Conservation (phyloP, 192 early-diverging fungal species). For the Linnemannia exigua region DNA sequence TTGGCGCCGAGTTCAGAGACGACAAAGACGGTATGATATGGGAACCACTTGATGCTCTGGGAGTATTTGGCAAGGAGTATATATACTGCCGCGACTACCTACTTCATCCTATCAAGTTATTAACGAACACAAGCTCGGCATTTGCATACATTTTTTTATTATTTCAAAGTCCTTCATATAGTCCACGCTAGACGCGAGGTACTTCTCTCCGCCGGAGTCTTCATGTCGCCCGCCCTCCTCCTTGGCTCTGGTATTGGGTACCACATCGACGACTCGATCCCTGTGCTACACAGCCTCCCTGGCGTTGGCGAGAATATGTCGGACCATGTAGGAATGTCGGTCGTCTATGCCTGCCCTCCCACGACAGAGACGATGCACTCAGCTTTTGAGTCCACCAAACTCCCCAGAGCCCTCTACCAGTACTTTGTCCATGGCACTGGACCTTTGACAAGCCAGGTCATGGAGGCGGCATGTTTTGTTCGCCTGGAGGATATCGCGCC, state of each 20-base stretch:
- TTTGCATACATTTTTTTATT: not conserved
- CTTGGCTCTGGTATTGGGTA: conserved; percentile 57
- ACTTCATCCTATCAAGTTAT: not conserved
- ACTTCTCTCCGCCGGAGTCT: conserved; percentile 54
- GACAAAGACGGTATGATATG: conserved; percentile 9
- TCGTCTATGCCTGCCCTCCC: conserved; percentile 14
- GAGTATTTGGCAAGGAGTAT: not conserved
- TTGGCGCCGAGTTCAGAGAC: conserved; percentile 32
- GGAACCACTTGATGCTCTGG: not conserved
- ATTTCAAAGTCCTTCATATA: conserved; percentile 14
- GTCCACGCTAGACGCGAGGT: conserved; percentile 42
- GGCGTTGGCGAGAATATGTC: conserved; percentile 57
- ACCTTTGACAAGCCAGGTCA: not conserved
- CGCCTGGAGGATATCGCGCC: conserved; percentile 30
- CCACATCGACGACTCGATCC: conserved; percentile 18
- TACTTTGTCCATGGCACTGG: conserved; percentile 20
- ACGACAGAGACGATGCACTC: not conserved
- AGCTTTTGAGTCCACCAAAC: not conserved
- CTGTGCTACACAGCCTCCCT: conserved; percentile 29
- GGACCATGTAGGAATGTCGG: conserved; percentile 38
- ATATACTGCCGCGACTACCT: not conserved
- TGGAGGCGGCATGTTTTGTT: conserved; percentile 21
- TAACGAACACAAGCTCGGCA: not conserved
- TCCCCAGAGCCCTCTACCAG: not conserved
- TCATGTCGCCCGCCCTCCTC: conserved; percentile 49